A percentile compares a stretch with the other conserved stretches of the same genome.
Evolutionary conservation across 2,329 filamentous ascomycete genomes (phyloP).

Genomic region (Amauroascus niger): DNA sequence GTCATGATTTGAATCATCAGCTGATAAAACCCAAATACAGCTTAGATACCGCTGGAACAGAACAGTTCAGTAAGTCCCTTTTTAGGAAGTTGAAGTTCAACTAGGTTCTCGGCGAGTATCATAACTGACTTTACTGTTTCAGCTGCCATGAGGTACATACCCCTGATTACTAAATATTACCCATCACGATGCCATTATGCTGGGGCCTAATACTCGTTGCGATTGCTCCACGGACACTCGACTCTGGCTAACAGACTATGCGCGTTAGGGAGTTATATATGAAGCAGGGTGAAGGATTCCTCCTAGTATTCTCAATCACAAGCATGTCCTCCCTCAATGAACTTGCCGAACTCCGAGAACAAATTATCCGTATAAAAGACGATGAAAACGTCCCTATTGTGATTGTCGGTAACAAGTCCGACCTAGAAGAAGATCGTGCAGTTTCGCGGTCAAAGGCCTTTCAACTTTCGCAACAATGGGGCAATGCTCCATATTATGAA

Average conservation of each 20-base stretch:
- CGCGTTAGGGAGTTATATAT: constrained; percentile 66
- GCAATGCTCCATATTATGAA: constrained; percentile 80
- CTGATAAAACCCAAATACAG: constrained; percentile 33
- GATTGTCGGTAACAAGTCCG: constrained; percentile 84
- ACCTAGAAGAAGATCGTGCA: constrained; percentile 73
- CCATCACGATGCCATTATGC: not conserved
- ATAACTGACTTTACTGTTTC: constrained; percentile 11
- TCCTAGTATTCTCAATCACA: constrained; percentile 86
- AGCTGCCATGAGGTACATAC: constrained; percentile 50
- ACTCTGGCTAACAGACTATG: not conserved
- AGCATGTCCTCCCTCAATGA: constrained; percentile 75
- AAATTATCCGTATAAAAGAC: constrained; percentile 85
- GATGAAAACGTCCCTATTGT: constrained; percentile 78
- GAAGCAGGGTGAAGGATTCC: constrained; percentile 85
- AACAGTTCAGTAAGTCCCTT: constrained; percentile 72
- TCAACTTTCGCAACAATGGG: constrained; percentile 76
- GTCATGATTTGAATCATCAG: not conserved
- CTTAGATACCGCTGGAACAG: constrained; percentile 81
- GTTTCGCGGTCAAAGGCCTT: constrained; percentile 73
- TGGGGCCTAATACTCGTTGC: not conserved
- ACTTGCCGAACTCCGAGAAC: constrained; percentile 69
- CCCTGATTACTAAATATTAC: constrained; percentile 5
- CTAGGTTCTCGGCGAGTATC: constrained; percentile 12
- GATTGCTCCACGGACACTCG: not conserved
- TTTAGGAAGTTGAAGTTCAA: not conserved